Conservation (phyloP, 2,329 filamentous ascomycete genomes). For the Colletotrichum destructivum region DNA sequence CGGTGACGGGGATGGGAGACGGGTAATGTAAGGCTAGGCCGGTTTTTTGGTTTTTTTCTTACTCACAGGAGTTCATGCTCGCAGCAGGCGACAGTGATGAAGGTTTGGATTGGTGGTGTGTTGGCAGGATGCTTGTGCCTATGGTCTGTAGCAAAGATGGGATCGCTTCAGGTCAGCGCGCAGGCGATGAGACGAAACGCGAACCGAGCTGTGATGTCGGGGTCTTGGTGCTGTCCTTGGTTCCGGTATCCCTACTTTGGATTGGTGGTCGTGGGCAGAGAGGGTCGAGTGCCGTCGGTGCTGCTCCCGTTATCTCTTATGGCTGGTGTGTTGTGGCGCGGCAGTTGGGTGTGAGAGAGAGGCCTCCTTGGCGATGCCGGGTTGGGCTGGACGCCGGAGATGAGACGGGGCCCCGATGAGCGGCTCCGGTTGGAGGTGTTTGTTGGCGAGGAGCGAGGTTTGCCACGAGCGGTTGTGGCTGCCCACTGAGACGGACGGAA, state of each 20-base stretch:
- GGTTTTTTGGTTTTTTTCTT: neutral
- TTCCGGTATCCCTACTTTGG: neutral
- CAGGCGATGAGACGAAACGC: constrained; percentile 40
- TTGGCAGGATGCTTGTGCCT: constrained; percentile 22
- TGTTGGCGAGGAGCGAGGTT: neutral
- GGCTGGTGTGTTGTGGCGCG: constrained; percentile 1
- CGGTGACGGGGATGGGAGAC: constrained; percentile 10
- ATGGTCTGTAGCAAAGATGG: constrained; percentile 35
- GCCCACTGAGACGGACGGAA: constrained; percentile 1
- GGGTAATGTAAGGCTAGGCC: constrained; percentile 11
- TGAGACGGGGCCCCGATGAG: constrained; percentile 21
- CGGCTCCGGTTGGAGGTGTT: neutral
- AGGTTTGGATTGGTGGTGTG: constrained; percentile 2
- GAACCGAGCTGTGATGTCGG: constrained; percentile 38
- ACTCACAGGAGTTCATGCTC: constrained; percentile 41
- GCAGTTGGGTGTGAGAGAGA: constrained; percentile 4
- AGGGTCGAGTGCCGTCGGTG: neutral
- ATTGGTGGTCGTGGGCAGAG: neutral
- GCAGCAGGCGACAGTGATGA: constrained; percentile 10
- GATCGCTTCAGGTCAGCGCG: constrained; percentile 39
- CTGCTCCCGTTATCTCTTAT: constrained; percentile 8
- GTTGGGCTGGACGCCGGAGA: constrained; percentile 9
- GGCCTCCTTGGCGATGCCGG: constrained; percentile 32
- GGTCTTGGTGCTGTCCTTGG: constrained; percentile 6
- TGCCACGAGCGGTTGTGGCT: constrained; percentile 7